These are phyloP conservation scores for Stentor coeruleus DNA, from an alignment of 73 alveolate genomes.

Conservation along the genomic window DNA sequence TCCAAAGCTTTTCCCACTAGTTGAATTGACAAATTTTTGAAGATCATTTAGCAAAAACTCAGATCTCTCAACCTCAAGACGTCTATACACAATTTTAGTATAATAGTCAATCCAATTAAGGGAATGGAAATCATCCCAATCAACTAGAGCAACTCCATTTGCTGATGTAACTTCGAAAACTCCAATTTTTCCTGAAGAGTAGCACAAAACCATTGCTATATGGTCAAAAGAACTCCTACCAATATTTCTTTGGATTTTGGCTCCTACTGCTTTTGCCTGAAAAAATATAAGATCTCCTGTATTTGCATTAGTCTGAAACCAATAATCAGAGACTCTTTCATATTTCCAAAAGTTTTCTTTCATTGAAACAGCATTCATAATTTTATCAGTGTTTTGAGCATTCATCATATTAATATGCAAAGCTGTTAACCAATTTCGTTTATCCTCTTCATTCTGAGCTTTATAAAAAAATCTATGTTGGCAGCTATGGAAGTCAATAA, in stretches of 20 bases:
- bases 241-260: conserved; percentile 33
- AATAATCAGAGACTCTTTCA: conserved; percentile 20
- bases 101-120: conserved; percentile 19
- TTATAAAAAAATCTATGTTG: not conserved
- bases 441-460: not conserved
- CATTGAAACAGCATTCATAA: not conserved
- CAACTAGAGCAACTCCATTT: conserved; percentile 41
- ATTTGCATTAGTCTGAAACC: conserved; percentile 30
- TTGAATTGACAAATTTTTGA: conserved; percentile 28
- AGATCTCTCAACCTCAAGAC: conserved; percentile 31
- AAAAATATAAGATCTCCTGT: conserved; percentile 40
- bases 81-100: conserved; percentile 32
- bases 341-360: conserved; percentile 30
- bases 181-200: conserved; percentile 29
- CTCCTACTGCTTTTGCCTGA: conserved; percentile 36
- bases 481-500: not conserved
- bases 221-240: conserved; percentile 46
- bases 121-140: conserved; percentile 34
- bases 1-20: conserved; percentile 33
- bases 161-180: conserved; percentile 41
- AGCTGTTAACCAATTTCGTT: not conserved
- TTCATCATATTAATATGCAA: no score
- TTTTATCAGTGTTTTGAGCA: not conserved
- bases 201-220: conserved; percentile 39
- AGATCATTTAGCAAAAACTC: conserved; percentile 18